Evolutionary conservation across 805 yeast species (phyloP).

Genomic region (Sugiyamaella floridensis): DNA sequence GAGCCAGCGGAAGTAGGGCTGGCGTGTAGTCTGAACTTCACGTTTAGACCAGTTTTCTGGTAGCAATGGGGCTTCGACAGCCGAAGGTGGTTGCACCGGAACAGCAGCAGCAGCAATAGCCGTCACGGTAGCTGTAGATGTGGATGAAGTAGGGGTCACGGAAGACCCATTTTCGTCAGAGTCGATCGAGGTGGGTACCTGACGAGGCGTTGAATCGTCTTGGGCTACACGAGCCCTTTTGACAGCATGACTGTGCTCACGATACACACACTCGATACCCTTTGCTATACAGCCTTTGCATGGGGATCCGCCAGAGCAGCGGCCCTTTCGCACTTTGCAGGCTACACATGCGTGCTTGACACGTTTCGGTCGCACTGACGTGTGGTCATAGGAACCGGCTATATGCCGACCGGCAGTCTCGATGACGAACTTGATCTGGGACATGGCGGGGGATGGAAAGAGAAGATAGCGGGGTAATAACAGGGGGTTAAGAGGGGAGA

Average conservation of each 20-base stretch:
- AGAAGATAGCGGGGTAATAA: not conserved
- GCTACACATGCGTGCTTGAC: constrained; percentile 21
- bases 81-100: not conserved
- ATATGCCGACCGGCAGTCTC: constrained; percentile 3
- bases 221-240: not conserved
- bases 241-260: constrained; percentile 1
- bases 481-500: not conserved
- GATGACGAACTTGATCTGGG: constrained; percentile 9
- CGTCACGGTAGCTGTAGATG: not conserved
- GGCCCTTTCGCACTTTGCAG: constrained; percentile 21
- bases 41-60: not conserved
- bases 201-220: not conserved
- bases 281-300: constrained; percentile 17
- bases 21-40: constrained; percentile 13
- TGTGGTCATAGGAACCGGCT: not conserved
- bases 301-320: constrained; percentile 23
- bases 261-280: constrained; percentile 16
- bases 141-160: not conserved
- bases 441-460: not conserved
- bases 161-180: not conserved
- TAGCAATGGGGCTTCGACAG: not conserved
- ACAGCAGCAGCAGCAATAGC: not conserved
- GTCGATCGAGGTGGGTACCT: not conserved
- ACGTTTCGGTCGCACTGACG: constrained; percentile 17
- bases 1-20: constrained; percentile 27